Base-by-base conservation (phyloP, 2,329 filamentous ascomycete genomes). In the Teratosphaeria epicoccoides region DNA sequence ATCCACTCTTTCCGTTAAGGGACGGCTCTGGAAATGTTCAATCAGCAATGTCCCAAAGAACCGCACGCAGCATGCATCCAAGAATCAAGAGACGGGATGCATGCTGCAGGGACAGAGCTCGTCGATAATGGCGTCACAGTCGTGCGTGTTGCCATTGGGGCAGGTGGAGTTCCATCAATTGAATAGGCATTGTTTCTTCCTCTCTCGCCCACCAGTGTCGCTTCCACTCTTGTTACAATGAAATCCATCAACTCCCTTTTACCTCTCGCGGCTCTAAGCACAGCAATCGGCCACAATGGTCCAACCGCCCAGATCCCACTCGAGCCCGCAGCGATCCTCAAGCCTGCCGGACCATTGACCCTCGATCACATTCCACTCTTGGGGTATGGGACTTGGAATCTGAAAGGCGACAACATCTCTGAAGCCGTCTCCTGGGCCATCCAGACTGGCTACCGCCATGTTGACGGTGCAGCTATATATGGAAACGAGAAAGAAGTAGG, bases 371-470 rank as follows among this genome's bases (percentile, higher is more conserved):
- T 68, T 14, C 67, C 67, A 24, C 54, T 62, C 0, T 55, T 71
- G 2, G 68, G 68, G 17, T 70, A 68, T 48, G 68, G 68, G 9
- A 71, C 68, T 1, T 71, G 68, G 66, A 68, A 69, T 46, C 56
- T 70, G 5, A 62, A 63, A 43, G 59, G 60, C 40, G 53, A 56
- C 17, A 70, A 69, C 54, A 63, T 65, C 37, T 64, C 63, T 46
- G 66, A 65, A 29, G 66, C 66, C 22, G 68, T 70, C 2, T 67
- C 67, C 2, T 59, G 59, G 48, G 69, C 69, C 4, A 66, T 77
- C 25, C 68, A 74, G 44, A 60, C 68, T 43, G 77, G 77, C n/a
- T 80, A 79, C 62, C 70, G 73, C 14, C 76, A 78, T 61, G 74
- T 79, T 55, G 77, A 80, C 60, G 69, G 69, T 23, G 75, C 74